Conservation (phyloP, 768 basidiomycete genomes). For the Suillus hirtellus region DNA sequence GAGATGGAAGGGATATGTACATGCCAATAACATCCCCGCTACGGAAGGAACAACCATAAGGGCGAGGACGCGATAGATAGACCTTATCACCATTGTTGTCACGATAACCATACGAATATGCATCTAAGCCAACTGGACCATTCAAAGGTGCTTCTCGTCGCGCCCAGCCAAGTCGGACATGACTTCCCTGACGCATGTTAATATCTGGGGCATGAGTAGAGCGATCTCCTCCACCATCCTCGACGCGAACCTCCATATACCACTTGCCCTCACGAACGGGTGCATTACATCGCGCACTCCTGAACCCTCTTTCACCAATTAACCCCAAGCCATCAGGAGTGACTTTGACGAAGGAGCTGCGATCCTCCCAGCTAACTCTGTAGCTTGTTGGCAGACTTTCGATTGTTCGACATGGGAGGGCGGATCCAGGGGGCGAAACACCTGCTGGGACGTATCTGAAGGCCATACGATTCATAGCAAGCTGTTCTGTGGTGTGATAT, state of each 20-base stretch:
- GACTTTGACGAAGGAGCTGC: conserved; percentile 76
- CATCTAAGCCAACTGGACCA: conserved; percentile 90
- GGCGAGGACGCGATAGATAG: conserved; percentile 74
- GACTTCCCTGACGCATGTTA: conserved; percentile 62
- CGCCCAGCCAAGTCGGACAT: conserved; percentile 91
- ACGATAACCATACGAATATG: conserved; percentile 88
- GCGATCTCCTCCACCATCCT: conserved; percentile 69
- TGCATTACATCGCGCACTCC: conserved; percentile 87
- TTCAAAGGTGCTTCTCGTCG: conserved; percentile 92
- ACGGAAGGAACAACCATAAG: conserved; percentile 73
- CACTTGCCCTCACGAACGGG: conserved; percentile 87
- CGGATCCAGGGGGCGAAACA: conserved; percentile 57
- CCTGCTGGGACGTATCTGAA: conserved; percentile 83
- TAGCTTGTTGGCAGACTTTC: conserved; percentile 71
- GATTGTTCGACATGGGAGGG: conserved; percentile 73
- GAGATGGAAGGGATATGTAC: conserved; percentile 85
- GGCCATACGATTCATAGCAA: conserved; percentile 73
- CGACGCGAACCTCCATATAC: conserved; percentile 90
- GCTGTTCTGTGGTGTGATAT: conserved; percentile 68
- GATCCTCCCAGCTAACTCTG: conserved; percentile 90
- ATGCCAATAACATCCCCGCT: conserved; percentile 92
- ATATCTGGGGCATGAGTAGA: conserved; percentile 41
- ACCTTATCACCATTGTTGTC: conserved; percentile 95
- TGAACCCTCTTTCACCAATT: conserved; percentile 84
- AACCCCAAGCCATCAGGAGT: conserved; percentile 77